Conservation (phyloP, 495 filamentous ascomycete genomes). For the Immersiella caudata region DNA sequence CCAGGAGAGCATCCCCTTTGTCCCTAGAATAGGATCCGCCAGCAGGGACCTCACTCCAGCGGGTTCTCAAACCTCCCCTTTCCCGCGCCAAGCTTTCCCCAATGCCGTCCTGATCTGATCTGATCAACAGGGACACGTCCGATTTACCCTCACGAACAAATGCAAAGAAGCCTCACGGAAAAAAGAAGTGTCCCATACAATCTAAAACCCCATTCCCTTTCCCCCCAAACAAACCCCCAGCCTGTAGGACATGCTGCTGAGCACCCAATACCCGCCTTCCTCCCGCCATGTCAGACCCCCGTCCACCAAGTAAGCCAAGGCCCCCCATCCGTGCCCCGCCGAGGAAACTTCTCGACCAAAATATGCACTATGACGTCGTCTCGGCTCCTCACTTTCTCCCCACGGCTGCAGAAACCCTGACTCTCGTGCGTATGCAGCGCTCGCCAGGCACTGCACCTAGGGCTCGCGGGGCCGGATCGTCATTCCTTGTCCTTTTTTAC, state of each 20-base stretch:
- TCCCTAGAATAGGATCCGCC: not conserved
- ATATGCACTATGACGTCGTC: slow-evolving; percentile 13
- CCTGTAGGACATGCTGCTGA: not conserved
- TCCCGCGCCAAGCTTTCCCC: not conserved
- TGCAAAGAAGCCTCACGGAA: not conserved
- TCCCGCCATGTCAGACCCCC: not conserved
- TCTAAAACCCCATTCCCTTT: not conserved
- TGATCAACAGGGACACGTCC: not conserved
- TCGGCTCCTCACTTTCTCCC: not conserved
- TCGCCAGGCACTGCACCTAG: not conserved
- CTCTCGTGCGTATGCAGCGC: not conserved
- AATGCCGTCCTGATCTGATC: not conserved
- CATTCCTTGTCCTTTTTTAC: not conserved
- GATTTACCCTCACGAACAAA: not conserved
- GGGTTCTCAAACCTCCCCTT: not conserved
- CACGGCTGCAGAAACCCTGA: not conserved
- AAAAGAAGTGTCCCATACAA: not conserved
- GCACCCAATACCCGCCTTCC: no score
- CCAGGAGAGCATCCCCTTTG: not conserved
- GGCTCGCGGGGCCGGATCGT: slow-evolving; percentile 6
- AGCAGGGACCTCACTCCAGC: not conserved
- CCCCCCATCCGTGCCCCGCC: not conserved
- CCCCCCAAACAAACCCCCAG: not conserved
- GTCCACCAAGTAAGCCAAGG: not conserved
- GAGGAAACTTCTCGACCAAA: not conserved